A percentile compares a stretch with the other conserved stretches of the same genome.
These are phyloP conservation scores for Furculomyces boomerangus DNA, from an alignment of 371 early-diverging fungal species.

Conservation along the genomic window DNA sequence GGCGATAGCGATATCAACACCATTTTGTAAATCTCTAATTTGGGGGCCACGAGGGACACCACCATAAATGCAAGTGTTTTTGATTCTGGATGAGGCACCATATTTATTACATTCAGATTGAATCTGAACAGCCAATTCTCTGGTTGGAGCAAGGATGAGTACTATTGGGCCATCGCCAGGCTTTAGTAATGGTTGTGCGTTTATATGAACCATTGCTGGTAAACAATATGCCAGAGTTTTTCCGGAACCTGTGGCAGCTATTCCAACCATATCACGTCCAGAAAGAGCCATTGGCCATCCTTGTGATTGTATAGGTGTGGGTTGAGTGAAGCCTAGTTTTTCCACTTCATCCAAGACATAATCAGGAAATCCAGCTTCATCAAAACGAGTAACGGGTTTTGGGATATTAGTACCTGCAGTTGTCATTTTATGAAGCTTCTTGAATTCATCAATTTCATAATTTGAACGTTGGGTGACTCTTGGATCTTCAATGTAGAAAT, in stretches of 20 bases:
- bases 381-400: constrained; percentile 64
- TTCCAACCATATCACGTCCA: constrained; percentile 95
- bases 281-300: constrained; percentile 99
- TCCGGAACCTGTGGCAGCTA: constrained; percentile 98
- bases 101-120: constrained; percentile 86
- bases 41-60: constrained; percentile 94
- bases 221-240: constrained; percentile 96
- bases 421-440: constrained; percentile 48
- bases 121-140: constrained; percentile 89
- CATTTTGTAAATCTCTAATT: constrained; percentile 70
- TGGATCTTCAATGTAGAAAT: constrained; percentile 75
- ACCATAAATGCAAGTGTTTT: constrained; percentile 90
- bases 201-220: constrained; percentile 97
- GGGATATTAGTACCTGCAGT: constrained; percentile 49
- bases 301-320: constrained; percentile 97
- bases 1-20: constrained; percentile 97
- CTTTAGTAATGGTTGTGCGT: constrained; percentile 85
- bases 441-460: constrained; percentile 42
- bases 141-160: constrained; percentile 82
- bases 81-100: constrained; percentile 69
- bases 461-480: constrained; percentile 34
- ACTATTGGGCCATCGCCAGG: constrained; percentile 96
- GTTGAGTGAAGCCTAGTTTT: constrained; percentile 67
- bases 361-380: constrained; percentile 64
- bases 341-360: constrained; percentile 73